Evolutionary conservation across 495 filamentous ascomycete species (phyloP), one percentile per base, ranked within the genome.

Genomic region (Bacidia rubella): DNA sequence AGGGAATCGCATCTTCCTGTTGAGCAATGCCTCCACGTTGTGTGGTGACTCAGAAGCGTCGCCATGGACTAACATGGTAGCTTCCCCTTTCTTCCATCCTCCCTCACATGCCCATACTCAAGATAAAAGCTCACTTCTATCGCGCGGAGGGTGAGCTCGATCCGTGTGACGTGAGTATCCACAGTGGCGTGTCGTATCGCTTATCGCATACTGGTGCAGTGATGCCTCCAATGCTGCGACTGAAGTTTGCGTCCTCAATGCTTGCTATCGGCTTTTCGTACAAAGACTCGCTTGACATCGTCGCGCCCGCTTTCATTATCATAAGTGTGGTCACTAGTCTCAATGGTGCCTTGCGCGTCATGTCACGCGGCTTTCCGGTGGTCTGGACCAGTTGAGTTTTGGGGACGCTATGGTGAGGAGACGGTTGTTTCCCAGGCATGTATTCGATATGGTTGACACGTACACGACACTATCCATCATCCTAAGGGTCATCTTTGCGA

Each of bases 281-380:
- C 65, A 70, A 74, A 27, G 80, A 83, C 56, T 74, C 78, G 0
- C 65, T 83, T 29, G 72, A 68, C 21, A 76, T 79, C 60, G 76
- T 83, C 55, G 76, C 79, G 10, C 62, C 81, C 26, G 77, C 71
- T 5, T 81, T 78, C 65, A 73, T 80, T 55, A 76, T 77, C 57
- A 73, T 84, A 32, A 76, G 78, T 9, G 72, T 81, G 48, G 74
- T 80, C 12, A 81, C 83, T 55, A 68, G 78, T 12, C 69, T 76
- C 17, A 85, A 83, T 55, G 81, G 81, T 39, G 75, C 77, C 7
- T 77, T 80, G 79, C 10, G 73, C 75, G 24, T 73, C 74, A 49
- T 76, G 81, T 54, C 81, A 83, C 57, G 70, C 80, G 7, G 79
- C 80, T 87, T 86, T 65, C 79, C 82, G 11, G 80, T 86, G 3